Percentiles rank a stretch among this genome's conserved stretches.
These are phyloP conservation scores for Dryadomyces quercivorus DNA, from an alignment of 2,329 filamentous ascomycete genomes.

Conservation along the genomic window DNA sequence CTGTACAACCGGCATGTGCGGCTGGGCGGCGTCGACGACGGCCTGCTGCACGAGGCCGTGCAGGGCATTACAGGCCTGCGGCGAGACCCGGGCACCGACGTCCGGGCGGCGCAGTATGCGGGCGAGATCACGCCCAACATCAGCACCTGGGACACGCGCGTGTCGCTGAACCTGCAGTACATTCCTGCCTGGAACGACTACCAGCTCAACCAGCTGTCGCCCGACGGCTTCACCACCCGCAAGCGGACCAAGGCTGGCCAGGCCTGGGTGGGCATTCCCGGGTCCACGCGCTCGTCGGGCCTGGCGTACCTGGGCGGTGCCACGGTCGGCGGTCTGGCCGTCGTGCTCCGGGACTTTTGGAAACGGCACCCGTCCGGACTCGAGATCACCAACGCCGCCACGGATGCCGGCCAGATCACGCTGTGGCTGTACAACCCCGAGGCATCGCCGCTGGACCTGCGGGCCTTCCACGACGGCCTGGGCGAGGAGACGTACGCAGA, in stretches of 20 bases:
- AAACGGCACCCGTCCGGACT: slow-evolving; percentile 47
- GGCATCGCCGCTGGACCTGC: slow-evolving; percentile 41
- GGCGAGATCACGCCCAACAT: slow-evolving; percentile 14
- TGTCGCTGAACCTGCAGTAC: not conserved
- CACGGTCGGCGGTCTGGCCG: slow-evolving; percentile 40
- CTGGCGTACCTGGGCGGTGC: slow-evolving; percentile 47
- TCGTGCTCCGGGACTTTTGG: slow-evolving; percentile 51
- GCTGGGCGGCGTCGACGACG: slow-evolving; percentile 41
- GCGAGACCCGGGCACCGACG: slow-evolving; percentile 35
- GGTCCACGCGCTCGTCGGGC: slow-evolving; percentile 41
- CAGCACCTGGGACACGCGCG: slow-evolving; percentile 5
- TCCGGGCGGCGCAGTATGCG: slow-evolving; percentile 32
- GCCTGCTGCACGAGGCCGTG: slow-evolving; percentile 44
- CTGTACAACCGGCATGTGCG: slow-evolving; percentile 47
- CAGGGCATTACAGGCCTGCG: slow-evolving; percentile 48
- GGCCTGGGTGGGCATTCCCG: slow-evolving; percentile 46
- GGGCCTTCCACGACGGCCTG: slow-evolving; percentile 45
- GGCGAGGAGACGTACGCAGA: slow-evolving; percentile 38
- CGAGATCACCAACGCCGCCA: slow-evolving; percentile 38
- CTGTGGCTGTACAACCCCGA: slow-evolving; percentile 49
- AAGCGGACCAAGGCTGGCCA: slow-evolving; percentile 47
- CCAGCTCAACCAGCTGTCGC: slow-evolving; percentile 41
- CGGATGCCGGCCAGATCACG: slow-evolving; percentile 38
- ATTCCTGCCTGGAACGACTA: slow-evolving; percentile 47
- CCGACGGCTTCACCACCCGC: slow-evolving; percentile 47